Conservation (phyloP, 768 basidiomycete genomes). For the Pleurotus salmoneostramineus region DNA sequence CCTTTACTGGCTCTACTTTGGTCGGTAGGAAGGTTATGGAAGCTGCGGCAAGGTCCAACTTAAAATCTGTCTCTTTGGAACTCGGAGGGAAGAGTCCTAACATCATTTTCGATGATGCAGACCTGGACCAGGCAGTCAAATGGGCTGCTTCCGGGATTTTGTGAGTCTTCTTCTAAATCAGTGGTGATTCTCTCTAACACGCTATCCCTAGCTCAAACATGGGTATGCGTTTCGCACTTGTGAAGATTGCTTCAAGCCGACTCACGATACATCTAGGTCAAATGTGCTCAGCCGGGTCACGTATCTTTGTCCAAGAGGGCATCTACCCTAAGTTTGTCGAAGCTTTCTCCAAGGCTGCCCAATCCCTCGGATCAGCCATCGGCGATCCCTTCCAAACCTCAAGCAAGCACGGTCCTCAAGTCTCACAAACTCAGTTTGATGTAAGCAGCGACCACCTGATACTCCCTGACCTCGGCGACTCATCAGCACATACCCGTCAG, state of each 20-base stretch:
- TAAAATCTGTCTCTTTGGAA: conserved; percentile 70
- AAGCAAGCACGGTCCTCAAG: conserved; percentile 44
- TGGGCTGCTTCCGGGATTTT: conserved; percentile 60
- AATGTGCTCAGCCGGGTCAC: conserved; percentile 48
- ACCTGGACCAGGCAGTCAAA: conserved; percentile 52
- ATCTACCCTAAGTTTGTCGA: conserved; percentile 57
- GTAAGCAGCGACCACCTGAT: conserved; percentile 20
- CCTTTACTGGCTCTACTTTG: conserved; percentile 69
- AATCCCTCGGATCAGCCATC: conserved; percentile 34
- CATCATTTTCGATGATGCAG: conserved; percentile 60
- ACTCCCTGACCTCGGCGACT: conserved; percentile 10
- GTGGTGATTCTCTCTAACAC: neutral
- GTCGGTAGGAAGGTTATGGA: conserved; percentile 63
- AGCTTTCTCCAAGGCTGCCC: conserved; percentile 30
- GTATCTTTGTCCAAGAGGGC: conserved; percentile 52
- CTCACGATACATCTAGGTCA: conserved; percentile 35
- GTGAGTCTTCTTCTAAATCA: conserved; percentile 26
- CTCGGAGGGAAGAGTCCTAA: conserved; percentile 69
- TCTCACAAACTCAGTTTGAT: conserved; percentile 44
- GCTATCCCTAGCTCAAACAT: conserved; percentile 14
- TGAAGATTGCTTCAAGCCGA: conserved; percentile 1
- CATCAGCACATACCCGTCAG: conserved; percentile 24
- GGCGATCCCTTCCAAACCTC: conserved; percentile 41
- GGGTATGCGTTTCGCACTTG: neutral
- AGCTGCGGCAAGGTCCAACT: conserved; percentile 58